Base-by-base conservation (phyloP, 2,329 filamentous ascomycete species). In the Aspergillus calidoustus region DNA sequence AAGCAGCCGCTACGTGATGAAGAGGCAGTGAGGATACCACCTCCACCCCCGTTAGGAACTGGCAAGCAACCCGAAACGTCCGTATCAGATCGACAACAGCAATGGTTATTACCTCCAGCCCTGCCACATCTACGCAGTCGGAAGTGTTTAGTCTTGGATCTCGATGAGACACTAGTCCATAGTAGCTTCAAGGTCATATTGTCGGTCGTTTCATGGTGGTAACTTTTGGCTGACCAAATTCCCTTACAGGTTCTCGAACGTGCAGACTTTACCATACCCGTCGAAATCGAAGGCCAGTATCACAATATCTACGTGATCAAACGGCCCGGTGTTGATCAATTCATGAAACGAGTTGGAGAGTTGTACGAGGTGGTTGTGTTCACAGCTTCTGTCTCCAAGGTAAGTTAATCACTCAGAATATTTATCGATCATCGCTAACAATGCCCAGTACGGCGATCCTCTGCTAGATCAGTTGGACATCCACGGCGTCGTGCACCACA, bases 281-380 rank as follows among this genome's bases (percentile, higher is more conserved):
- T 99, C 31, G 95, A 99, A 74, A 99, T 99, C 66, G 95, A 99
- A 81, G 95, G 95, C 60, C 96, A 97, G 77, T 98, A 96, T 75
- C 95, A 99, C 80, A 99, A 99, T 73, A 96, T 99, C 58, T 99
- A 99, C 76, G 95, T 99, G 67, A 99, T 99, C 77, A 99, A 99
- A 82, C 88, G 95, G 72, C 95, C 95, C n/a, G 95, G 95, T 57
- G 95, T 99, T 22, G 95, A 99, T 75, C 90, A 96, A 67, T 99
- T 99, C 79, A 97, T 99, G 92, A 98, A 98, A 83, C 86, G 95
- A 62, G 93, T 99, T 41, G 95, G 95, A 54, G 95, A 99, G 79
- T 84, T 99, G 54, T 99, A 98, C 73, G 95, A 99, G 80, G 94
- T 99, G 53, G 95, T 99, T 28, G 94, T 99, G 50, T 99, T 99